Percentiles rank a stretch among this genome's conserved stretches.
These are phyloP conservation scores for Eucalyptus cloeziana DNA, from an alignment of 345 rosid species.

Conservation along the genomic window DNA sequence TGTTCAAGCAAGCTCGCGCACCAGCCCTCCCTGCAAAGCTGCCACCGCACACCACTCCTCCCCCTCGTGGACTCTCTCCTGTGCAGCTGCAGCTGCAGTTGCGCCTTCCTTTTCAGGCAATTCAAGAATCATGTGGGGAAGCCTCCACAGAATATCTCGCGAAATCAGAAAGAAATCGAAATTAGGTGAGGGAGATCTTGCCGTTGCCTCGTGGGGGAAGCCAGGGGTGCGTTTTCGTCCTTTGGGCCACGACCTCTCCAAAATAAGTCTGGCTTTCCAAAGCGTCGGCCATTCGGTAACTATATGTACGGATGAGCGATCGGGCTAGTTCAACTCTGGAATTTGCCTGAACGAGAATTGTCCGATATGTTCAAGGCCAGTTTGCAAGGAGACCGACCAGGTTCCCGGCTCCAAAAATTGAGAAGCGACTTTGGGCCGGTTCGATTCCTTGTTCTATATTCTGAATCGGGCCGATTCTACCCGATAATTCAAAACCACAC, in stretches of 20 bases:
- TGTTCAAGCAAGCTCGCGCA: not conserved
- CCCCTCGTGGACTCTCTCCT: not conserved
- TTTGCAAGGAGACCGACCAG: not conserved
- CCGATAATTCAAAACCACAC: not conserved
- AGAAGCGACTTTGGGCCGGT: not conserved
- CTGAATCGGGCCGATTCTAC: fast-evolving
- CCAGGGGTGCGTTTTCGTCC: not conserved
- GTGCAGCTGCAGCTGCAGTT: not conserved
- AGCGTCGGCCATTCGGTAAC: not conserved
- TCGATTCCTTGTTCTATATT: not conserved
- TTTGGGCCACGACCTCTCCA: not conserved
- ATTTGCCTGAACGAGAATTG: not conserved
- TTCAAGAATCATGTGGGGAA: not conserved
- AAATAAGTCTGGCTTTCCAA: not conserved
- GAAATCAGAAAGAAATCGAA: not conserved
- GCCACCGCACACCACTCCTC: not conserved
- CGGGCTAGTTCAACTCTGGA: not conserved
- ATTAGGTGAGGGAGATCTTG: not conserved
- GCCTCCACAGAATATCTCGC: not conserved
- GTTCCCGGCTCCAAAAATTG: not conserved
- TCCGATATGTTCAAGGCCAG: not conserved
- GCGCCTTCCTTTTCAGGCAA: not conserved
- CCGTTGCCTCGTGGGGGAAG: not conserved
- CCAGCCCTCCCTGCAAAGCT: not conserved
- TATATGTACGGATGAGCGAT: not conserved